These are phyloP conservation scores for Conticribra guillardii DNA, from an alignment of 108 stramenopile species.

Conservation along the genomic window DNA sequence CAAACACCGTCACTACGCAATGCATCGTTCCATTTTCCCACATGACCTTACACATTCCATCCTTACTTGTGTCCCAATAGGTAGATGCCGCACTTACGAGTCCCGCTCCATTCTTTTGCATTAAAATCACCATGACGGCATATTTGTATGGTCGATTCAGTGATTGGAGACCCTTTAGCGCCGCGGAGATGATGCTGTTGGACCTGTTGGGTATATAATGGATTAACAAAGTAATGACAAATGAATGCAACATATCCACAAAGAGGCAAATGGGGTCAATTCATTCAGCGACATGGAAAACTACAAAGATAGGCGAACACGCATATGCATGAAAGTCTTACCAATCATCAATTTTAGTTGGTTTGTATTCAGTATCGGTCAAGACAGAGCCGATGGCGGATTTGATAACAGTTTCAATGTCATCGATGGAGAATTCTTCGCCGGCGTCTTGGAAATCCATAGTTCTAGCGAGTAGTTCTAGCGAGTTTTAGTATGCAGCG, in stretches of 20 bases:
- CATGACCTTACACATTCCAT: constrained; percentile 63
- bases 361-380: constrained; percentile 52
- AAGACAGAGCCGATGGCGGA: constrained; percentile 64
- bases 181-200: constrained; percentile 72
- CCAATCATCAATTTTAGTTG: constrained; percentile 38
- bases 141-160: constrained; percentile 86
- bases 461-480: no score
- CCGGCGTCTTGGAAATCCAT: constrained; percentile 13
- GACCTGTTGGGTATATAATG: constrained; percentile 34
- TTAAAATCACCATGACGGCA: constrained; percentile 74
- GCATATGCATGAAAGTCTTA: background rate
- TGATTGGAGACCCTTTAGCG: constrained; percentile 76
- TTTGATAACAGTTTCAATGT: constrained; percentile 75
- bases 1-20: constrained; percentile 78
- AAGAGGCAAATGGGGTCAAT: background rate
- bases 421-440: constrained; percentile 49
- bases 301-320: background rate
- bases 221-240: no score
- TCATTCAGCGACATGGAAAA: background rate
- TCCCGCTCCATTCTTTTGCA: constrained; percentile 87
- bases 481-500: no score
- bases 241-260: no score
- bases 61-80: constrained; percentile 74
- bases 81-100: constrained; percentile 71
- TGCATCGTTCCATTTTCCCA: constrained; percentile 85